phyloP scores from a whole-genome alignment of 2,329 filamentous ascomycete species.

The Microcyclosporella mali region DNA sequence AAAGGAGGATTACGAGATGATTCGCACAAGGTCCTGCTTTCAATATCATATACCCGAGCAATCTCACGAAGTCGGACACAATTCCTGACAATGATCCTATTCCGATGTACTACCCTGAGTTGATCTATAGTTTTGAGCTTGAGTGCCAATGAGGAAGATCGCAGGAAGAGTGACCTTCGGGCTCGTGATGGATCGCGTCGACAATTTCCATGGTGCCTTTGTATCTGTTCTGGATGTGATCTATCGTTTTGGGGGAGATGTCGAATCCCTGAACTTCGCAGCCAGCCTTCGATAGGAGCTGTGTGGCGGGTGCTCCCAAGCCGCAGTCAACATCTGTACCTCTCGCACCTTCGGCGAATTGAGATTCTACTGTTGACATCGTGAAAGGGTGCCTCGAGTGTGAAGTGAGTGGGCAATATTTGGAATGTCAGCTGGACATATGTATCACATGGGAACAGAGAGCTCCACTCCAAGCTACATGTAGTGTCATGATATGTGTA shows the following conservation, averaged over 20 bases:
- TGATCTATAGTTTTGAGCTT: too few relatives aligned
- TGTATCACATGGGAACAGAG: too few relatives aligned
- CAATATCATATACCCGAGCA: slow-evolving; percentile 48
- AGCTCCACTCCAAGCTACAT: too few relatives aligned
- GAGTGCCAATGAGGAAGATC: slow-evolving; percentile 36
- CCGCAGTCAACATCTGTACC: slow-evolving; percentile 29
- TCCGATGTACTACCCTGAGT: slow-evolving; percentile 45
- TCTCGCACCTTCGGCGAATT: background rate
- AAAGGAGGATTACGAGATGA: too few relatives aligned
- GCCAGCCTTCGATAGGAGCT: slow-evolving; percentile 25
- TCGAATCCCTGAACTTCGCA: slow-evolving; percentile 27
- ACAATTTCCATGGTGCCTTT: slow-evolving; percentile 21
- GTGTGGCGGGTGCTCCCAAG: slow-evolving; percentile 27
- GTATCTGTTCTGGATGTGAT: slow-evolving; percentile 16
- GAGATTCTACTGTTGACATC: background rate
- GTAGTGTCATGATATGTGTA: too few relatives aligned
- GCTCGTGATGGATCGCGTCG: slow-evolving; percentile 24
- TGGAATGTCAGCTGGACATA: too few relatives aligned
- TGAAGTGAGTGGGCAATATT: too few relatives aligned
- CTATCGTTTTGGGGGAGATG: slow-evolving; percentile 30
- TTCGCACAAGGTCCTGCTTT: slow-evolving; percentile 42
- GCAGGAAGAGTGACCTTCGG: slow-evolving; percentile 21
- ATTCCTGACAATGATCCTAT: slow-evolving; percentile 47
- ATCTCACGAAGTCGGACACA: slow-evolving; percentile 49
- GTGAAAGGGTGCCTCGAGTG: background rate